Evolutionary conservation across 2,329 filamentous ascomycete genomes (phyloP).

Genomic region (Xylariomycetidae sp.): DNA sequence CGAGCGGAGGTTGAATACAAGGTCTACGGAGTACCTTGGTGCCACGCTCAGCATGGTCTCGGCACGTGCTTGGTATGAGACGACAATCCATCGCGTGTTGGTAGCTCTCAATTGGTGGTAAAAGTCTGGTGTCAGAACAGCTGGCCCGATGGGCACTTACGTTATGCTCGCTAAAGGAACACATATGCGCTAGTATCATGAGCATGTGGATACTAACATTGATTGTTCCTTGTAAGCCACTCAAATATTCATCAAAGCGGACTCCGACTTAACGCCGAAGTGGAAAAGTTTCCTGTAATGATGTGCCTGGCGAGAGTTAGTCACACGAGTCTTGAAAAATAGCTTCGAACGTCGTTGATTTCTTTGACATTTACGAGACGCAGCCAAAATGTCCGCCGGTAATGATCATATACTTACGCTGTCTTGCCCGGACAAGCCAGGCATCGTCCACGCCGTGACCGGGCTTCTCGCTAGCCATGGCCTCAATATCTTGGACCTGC

Average conservation of each 20-base stretch:
- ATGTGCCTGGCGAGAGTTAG: constrained; percentile 9
- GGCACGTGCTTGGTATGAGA: too few relatives aligned
- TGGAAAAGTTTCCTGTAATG: constrained; percentile 13
- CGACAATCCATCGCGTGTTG: too few relatives aligned
- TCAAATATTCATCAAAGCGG: constrained; percentile 21
- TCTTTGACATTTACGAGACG: constrained; percentile 8
- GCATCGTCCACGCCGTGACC: constrained; percentile 80
- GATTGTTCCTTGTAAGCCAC: too few relatives aligned
- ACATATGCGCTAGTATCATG: too few relatives aligned
- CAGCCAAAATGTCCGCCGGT: constrained; percentile 18
- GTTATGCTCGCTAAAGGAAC: too few relatives aligned
- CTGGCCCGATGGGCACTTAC: too few relatives aligned
- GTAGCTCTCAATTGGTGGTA: too few relatives aligned
- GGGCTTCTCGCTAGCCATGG: constrained; percentile 66
- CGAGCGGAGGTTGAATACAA: too few relatives aligned
- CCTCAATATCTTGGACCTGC: constrained; percentile 77
- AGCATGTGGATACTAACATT: too few relatives aligned
- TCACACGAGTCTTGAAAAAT: constrained; percentile 8
- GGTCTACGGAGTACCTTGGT: too few relatives aligned
- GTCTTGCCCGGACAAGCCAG: constrained; percentile 77
- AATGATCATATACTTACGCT: constrained; percentile 69
- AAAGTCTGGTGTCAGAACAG: too few relatives aligned
- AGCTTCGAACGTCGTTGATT: constrained; percentile 2
- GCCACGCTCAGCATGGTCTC: too few relatives aligned
- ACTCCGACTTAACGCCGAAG: constrained; percentile 20